Evolutionary conservation across 768 basidiomycete genomes (phyloP).

Genomic region (Leucocoprinus sp.): DNA sequence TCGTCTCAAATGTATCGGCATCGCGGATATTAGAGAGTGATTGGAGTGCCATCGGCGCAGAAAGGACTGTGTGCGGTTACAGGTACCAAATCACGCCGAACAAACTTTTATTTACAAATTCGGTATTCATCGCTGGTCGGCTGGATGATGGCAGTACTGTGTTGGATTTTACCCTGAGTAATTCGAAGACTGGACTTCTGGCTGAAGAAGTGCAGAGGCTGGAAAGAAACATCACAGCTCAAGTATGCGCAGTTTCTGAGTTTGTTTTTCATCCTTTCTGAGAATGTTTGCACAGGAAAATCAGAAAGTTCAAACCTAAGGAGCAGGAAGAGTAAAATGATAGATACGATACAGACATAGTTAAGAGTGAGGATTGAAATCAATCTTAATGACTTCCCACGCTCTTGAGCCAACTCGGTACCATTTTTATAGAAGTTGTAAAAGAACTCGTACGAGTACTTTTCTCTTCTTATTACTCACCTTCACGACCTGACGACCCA

Average conservation of each 20-base stretch:
- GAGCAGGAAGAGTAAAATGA: too few relatives aligned
- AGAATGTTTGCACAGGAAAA: too few relatives aligned
- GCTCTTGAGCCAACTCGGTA: too few relatives aligned
- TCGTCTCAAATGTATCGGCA: conserved; percentile 32
- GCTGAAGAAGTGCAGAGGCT: conserved; percentile 21
- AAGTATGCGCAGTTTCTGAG: not conserved
- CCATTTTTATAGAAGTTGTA: too few relatives aligned
- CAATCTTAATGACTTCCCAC: too few relatives aligned
- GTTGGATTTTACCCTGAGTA: conserved; percentile 29
- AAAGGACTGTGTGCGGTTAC: conserved; percentile 30
- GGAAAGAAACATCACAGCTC: not conserved
- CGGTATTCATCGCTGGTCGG: conserved; percentile 31
- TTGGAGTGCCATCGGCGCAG: conserved; percentile 27
- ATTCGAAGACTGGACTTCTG: conserved; percentile 21
- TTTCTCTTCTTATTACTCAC: not conserved
- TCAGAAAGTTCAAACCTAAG: too few relatives aligned
- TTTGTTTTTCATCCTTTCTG: too few relatives aligned
- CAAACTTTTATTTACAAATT: conserved; percentile 27
- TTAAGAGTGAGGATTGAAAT: too few relatives aligned
- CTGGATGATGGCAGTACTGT: conserved; percentile 30
- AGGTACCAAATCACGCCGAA: conserved; percentile 30
- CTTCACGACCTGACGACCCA: not conserved
- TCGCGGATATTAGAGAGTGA: conserved; percentile 32
- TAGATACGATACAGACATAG: too few relatives aligned
- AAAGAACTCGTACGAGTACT: too few relatives aligned